phyloP scores from a whole-genome alignment of 495 filamentous ascomycete genomes.

The Haplographium delicatum region DNA sequence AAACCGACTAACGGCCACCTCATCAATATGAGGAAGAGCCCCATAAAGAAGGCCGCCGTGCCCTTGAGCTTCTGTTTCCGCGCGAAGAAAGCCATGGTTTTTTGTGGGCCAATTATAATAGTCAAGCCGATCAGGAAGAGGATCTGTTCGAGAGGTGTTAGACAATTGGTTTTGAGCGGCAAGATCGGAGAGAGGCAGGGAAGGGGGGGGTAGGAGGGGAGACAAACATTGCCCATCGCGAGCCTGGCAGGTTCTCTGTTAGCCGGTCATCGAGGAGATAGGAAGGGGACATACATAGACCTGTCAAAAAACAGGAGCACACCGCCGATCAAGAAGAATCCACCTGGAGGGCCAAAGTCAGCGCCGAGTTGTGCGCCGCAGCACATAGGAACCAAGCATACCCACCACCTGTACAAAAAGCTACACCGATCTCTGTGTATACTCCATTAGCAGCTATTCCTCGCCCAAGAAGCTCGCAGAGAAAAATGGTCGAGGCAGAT shows the following conservation, averaged over 20 bases:
- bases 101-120: constrained; percentile 88
- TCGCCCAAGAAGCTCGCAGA: too few relatives aligned
- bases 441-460: constrained; percentile 11
- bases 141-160: constrained; percentile 50
- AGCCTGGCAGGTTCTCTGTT: constrained; percentile 44
- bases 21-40: constrained; percentile 78
- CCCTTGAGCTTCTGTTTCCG: constrained; percentile 88
- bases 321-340: constrained; percentile 87
- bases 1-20: constrained; percentile 89
- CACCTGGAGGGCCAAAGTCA: constrained; percentile 46
- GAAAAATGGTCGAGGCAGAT: neutral
- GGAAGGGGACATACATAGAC: constrained; percentile 59
- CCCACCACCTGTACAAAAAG: constrained; percentile 94
- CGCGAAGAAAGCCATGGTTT: constrained; percentile 89
- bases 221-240: constrained; percentile 72
- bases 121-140: constrained; percentile 95
- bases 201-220: too few relatives aligned
- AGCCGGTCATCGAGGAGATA: constrained; percentile 4
- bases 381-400: constrained; percentile 29
- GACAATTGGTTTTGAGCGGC: neutral
- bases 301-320: constrained; percentile 96
- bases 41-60: constrained; percentile 81
- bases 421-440: constrained; percentile 78
- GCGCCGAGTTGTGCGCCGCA: constrained; percentile 17
- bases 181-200: too few relatives aligned